A percentile compares a stretch with the other conserved stretches of the same genome.
Conservation (phyloP, 768 basidiomycete genomes). For the Mycena haematopus region DNA sequence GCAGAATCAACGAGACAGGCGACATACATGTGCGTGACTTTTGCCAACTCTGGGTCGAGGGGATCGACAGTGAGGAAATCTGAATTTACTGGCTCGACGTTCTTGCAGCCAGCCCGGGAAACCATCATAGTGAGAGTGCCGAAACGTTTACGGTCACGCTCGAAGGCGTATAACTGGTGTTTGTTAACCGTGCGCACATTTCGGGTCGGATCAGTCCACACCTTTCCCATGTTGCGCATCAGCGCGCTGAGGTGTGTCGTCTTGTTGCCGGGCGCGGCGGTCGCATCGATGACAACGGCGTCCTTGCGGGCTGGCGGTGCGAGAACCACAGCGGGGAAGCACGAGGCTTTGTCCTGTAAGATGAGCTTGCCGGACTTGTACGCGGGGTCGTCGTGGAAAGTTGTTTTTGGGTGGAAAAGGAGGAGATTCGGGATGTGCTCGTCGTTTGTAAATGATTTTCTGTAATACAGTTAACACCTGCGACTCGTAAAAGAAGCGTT, state of each 20-base stretch:
- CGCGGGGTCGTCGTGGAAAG: conserved; percentile 73
- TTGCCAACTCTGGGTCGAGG: conserved; percentile 59
- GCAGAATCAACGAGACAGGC: conserved; percentile 2
- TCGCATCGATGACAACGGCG: conserved; percentile 85
- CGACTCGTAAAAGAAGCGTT: not conserved
- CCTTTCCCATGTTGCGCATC: conserved; percentile 84
- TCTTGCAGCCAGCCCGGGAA: conserved; percentile 80
- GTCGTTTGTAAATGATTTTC: conserved; percentile 74
- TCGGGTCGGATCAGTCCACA: conserved; percentile 37
- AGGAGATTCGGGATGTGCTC: conserved; percentile 84
- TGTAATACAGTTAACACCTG: conserved; percentile 33
- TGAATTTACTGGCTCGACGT: conserved; percentile 73
- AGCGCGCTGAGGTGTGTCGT: conserved; percentile 92
- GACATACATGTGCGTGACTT: conserved; percentile 87
- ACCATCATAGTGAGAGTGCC: conserved; percentile 87
- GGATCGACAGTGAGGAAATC: conserved; percentile 90
- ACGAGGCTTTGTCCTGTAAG: conserved; percentile 97
- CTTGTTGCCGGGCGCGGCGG: conserved; percentile 97
- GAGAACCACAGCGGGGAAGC: conserved; percentile 92
- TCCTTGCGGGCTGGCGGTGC: conserved; percentile 64
- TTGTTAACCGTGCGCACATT: not conserved
- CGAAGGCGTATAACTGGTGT: conserved; percentile 82
- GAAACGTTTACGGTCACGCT: conserved; percentile 84
- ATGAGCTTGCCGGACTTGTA: conserved; percentile 86
- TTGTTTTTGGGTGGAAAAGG: conserved; percentile 68